Evolutionary conservation across 805 yeast species (phyloP), one percentile per base, ranked within the genome.

Genomic region (Vanderwaltozyma yarrowii): DNA sequence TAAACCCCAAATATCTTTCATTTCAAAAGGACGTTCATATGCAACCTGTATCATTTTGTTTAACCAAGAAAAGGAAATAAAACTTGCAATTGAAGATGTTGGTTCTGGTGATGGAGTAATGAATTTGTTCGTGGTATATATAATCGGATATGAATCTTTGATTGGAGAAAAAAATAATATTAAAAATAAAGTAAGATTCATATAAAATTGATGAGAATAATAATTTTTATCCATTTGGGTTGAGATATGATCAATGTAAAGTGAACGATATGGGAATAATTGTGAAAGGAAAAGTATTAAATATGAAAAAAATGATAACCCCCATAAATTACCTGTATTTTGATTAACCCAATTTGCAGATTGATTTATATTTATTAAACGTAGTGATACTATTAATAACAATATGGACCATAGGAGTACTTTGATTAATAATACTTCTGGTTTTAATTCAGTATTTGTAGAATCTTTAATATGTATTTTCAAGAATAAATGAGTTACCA

Each of bases 1-100:
- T 45, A 92, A 69, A 32, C 92, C 94, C 95, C 96, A 86, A 35
- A 89, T 76, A 43, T 86, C 92, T 3, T 67, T 66, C 47, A 67
- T 59, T 17, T 67, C 62, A 49, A 92, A 64, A 2, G 80, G 65
- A 4, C 60, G 55, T 42, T 66, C 64, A 54, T 73, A 79, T 3
- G 95, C 82, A 32, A 67, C 55, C 73, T 78, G 71, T 20, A 89
- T 70, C 69, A 88, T 68, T 12, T 70, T 66, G 51, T 80, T 75
- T 32, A 86, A 62, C 94, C 95, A 92, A 17, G 78, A 64, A 67
- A 82, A 92, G 2, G 84, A 66, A 45, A 78, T 60, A 39, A 78
- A 70, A 6, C 74, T 58, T 44, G 82, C 69, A 34, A 92, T 58
- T 21, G 80, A 69, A 8, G 87, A 64, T 3, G 67, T 64, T 25